phyloP scores from a whole-genome alignment of 192 early-diverging fungal species.

The Coemansia sp. region DNA sequence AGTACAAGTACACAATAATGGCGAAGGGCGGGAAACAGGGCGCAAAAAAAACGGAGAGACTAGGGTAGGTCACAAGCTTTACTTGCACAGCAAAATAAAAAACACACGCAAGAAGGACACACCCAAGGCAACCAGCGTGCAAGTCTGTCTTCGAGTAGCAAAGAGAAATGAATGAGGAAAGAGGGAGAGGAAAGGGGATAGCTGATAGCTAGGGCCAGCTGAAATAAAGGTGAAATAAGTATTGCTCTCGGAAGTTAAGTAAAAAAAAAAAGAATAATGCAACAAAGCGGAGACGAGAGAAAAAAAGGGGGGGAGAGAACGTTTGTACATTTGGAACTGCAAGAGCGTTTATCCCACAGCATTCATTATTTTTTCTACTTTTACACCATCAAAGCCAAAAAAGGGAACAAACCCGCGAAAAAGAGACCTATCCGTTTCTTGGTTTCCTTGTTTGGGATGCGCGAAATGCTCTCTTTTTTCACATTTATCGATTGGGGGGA shows the following conservation, averaged over 20 bases:
- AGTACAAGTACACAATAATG: conserved; percentile 6
- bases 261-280: conserved; percentile 2
- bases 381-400: conserved; percentile 7
- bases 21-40: conserved; percentile 1
- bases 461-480: conserved; percentile 1
- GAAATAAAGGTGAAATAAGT: neutral
- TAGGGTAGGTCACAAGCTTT: neutral
- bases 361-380: neutral
- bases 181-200: neutral
- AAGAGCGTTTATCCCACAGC: conserved; percentile 1
- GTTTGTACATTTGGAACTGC: neutral
- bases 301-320: neutral
- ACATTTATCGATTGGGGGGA: neutral
- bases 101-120: neutral
- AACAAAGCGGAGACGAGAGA: conserved; percentile 5
- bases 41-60: neutral
- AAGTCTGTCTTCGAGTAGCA: neutral
- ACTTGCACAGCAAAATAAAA: conserved; percentile 12
- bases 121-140: neutral
- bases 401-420: neutral
- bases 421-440: neutral
- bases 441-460: conserved; percentile 9
- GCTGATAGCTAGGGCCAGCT: neutral
- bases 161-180: neutral
- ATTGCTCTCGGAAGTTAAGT: neutral